Evolutionary conservation across 352 stramenopile species (phyloP).

Genomic region (Thalassiosira exigua): DNA sequence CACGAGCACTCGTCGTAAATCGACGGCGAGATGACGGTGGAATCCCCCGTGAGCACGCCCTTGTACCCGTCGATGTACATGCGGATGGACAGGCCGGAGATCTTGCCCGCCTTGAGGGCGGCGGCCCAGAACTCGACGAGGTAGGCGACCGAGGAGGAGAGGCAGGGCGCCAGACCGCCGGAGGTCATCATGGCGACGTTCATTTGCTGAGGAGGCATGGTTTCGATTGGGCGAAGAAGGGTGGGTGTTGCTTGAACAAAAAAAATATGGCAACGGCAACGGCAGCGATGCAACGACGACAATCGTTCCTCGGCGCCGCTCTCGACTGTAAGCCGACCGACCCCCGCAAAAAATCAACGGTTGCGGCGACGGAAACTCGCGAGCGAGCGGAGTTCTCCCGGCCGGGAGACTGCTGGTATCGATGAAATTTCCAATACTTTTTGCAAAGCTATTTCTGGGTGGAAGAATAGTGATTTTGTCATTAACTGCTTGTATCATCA

Average conservation of each 20-base stretch:
- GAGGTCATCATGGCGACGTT: constrained; percentile 86
- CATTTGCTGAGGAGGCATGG: constrained; percentile 60
- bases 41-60: constrained; percentile 81
- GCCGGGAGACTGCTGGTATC: too few species aligned
- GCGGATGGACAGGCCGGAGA: constrained; percentile 76
- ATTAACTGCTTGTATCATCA: too few species aligned
- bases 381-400: too few species aligned
- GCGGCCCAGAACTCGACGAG: constrained; percentile 74
- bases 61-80: constrained; percentile 86
- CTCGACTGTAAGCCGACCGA: too few species aligned
- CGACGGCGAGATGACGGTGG: constrained; percentile 67
- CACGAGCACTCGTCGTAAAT: constrained; percentile 63
- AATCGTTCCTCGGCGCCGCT: too few species aligned
- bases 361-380: too few species aligned
- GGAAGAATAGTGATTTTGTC: too few species aligned
- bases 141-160: constrained; percentile 76
- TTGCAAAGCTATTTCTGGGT: too few species aligned
- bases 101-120: constrained; percentile 70
- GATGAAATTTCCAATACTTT: too few species aligned
- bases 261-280: too few species aligned
- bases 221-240: neutral
- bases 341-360: too few species aligned
- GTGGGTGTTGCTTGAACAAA: neutral
- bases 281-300: too few species aligned
- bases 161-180: constrained; percentile 83